Base-by-base conservation (phyloP, 2,329 filamentous ascomycete species). In the Colletotrichum sp. region DNA sequence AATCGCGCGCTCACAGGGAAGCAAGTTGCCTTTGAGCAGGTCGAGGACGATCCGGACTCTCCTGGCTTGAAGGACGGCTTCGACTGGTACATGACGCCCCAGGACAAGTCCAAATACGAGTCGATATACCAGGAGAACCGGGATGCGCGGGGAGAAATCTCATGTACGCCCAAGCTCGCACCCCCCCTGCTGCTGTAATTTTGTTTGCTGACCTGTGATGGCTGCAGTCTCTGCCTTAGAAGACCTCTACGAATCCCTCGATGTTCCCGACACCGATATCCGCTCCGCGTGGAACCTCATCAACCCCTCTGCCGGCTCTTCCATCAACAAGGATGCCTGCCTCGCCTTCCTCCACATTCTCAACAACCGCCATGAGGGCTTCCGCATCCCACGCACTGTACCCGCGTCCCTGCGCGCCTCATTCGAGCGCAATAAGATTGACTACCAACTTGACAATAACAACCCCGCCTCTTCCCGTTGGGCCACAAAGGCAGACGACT, bases 31-130 rank as follows among this genome's bases (percentile, higher is more conserved):
- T 98, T 98, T 84, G 96, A 98, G 85, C 91, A 92, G 77, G 92
- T 98, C 75, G 94, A 96, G 70, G 94, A 96, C 79, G 94, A 98
- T 76, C 92, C 93, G 78, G 96, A 98, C 79, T 92, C 93, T 6
- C 92, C 93, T 2, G 96, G 96, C 1, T 88, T 99, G 77, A 98
- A 98, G 84, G 96, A 98, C 85, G 96, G 96, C 15, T 99, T 99
- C 85, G 97, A 99, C 84, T 99, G 97, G 97, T 99, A 99, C 87
- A 99, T 99, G 95, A 96, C 93, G 76, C 97, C 97, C 1, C 86
- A 89, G 34, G 96, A 99, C 86, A 97, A 97, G 86, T 83, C 92
- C 78, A 98, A 98, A 86, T 99, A 99, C 87, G 96, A 98, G 85
- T 95, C 96, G 80, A 99, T 99, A 85, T 99, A 98, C 86, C 94